Evolutionary conservation across 345 rosid species (phyloP), one percentile per base, ranked within the genome.

Genomic region (Mangifera indica): DNA sequence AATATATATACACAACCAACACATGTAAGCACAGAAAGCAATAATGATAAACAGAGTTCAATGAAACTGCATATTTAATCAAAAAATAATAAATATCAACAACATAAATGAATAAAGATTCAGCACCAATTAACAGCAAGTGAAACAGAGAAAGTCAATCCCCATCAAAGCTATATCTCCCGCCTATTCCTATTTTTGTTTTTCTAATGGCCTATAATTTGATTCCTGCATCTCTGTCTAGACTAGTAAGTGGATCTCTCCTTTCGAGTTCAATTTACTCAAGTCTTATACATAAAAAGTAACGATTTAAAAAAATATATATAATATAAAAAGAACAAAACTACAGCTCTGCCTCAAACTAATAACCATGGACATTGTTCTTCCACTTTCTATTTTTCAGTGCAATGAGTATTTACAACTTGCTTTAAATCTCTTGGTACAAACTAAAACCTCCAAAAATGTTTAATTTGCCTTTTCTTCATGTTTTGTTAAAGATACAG

Each of bases 401-500:
- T 37, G 37, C 42, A 40, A 32, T 24, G n/a, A 52, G 48, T n/a
- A 51, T 25, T 18, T 51, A 51, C 24, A 52, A 32, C 46, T 52
- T 54, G 14, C 60, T 53, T 26, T 54, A 25, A 12, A 55, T 40
- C 20, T 34, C 18, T 46, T 34, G 12, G 29, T 3, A 52, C 44
- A 67, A 67, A 7, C 22, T 11, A 55, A 68, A 34, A 1, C 48
- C 24, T 29, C 72, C 61, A 68, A 37, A 37, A 51, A 49, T 26
- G 26, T 26, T 42, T 17, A 10, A 24, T 66, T 26, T 66, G 54
- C 69, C 5, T 37, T 26, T 1, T 10, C 13, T 18, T 26, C 2
- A 5, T 8, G 9, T 46, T 20, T 62, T 25, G 8, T 64, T 26
- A 11, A 63, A 42, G 15, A 21, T 0, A 14, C 53, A 64, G 54